These are phyloP conservation scores for Pistacia vera DNA, from an alignment of 345 rosid genomes.

Conservation along the genomic window DNA sequence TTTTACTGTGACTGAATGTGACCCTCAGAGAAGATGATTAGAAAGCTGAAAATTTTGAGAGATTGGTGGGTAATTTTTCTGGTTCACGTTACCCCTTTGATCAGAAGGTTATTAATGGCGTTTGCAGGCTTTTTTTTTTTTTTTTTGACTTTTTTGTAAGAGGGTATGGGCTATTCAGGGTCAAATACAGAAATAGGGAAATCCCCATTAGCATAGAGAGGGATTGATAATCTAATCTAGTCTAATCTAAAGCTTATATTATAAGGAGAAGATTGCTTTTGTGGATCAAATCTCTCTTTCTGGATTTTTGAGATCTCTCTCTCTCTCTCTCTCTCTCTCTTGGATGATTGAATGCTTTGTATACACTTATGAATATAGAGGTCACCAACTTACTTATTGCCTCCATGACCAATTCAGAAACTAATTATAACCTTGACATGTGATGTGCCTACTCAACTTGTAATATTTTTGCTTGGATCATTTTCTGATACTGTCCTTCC, in stretches of 20 bases:
- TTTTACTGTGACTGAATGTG: neutral
- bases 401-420: neutral
- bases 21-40: conserved; percentile 4
- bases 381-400: neutral
- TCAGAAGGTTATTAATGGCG: neutral
- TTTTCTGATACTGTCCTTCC: neutral
- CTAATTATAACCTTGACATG: neutral
- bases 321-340: neutral
- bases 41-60: neutral
- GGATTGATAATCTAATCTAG: neutral
- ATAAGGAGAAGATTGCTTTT: too few relatives aligned
- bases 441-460: neutral
- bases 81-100: conserved; percentile 4
- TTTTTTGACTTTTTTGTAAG: too few relatives aligned
- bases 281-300: too few relatives aligned
- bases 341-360: neutral
- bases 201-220: neutral
- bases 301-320: too few relatives aligned
- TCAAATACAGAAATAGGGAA: neutral
- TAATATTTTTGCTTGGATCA: neutral
- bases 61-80: conserved; percentile 5
- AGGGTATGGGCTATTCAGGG: neutral
- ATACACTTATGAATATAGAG: neutral
- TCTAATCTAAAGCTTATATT: too few relatives aligned
- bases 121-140: neutral